These are phyloP conservation scores for Diplocarpon mali DNA, from an alignment of 2,329 filamentous ascomycete genomes.

Conservation along the genomic window DNA sequence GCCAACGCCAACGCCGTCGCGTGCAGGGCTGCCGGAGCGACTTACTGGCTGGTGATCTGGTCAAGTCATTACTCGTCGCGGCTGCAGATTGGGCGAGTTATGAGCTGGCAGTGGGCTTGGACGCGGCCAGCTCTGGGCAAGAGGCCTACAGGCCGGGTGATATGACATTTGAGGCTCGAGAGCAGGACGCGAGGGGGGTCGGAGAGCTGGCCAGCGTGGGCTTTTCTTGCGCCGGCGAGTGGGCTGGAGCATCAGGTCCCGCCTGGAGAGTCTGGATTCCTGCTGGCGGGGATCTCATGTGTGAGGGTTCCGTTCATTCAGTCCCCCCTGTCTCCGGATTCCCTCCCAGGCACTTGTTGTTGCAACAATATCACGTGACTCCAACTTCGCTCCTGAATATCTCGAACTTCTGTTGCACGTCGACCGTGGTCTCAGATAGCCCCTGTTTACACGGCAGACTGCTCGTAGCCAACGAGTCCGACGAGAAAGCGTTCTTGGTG, in stretches of 20 bases:
- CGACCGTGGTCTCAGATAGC: too few species aligned
- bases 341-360: not conserved
- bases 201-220: not conserved
- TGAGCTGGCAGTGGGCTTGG: slow-evolving; percentile 5
- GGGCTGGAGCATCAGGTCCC: not conserved
- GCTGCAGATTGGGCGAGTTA: slow-evolving; percentile 1
- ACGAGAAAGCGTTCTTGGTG: too few species aligned
- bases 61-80: slow-evolving; percentile 5
- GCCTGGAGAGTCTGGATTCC: not conserved
- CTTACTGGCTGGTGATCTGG: slow-evolving; percentile 1
- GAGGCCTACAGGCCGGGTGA: slow-evolving; percentile 2
- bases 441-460: too few species aligned
- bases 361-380: not conserved
- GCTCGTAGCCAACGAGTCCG: too few species aligned
- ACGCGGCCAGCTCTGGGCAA: slow-evolving; percentile 1
- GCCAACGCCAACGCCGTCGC: too few species aligned
- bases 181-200: not conserved
- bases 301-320: too few species aligned
- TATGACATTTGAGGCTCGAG: slow-evolving; percentile 5
- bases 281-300: not conserved
- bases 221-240: not conserved
- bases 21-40: not conserved
- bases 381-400: not conserved
- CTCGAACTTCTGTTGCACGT: too few species aligned
- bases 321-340: not conserved